Evolutionary conservation across 768 basidiomycete species (phyloP).

Genomic region (Lactifluus piperatus): DNA sequence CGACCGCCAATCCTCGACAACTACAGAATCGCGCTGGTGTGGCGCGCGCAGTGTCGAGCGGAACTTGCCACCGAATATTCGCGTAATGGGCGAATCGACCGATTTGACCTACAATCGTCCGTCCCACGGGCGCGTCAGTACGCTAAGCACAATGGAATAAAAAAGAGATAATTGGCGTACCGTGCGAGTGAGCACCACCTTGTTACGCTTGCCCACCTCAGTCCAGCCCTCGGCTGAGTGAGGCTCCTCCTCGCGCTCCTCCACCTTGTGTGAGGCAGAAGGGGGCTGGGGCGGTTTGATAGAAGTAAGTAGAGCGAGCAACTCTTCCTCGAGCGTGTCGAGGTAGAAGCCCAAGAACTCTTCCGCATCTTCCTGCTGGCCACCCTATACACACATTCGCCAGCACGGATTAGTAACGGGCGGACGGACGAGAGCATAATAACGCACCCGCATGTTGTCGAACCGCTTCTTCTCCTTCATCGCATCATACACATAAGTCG

Average conservation of each 20-base stretch:
- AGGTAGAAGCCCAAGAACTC: conserved; percentile 98
- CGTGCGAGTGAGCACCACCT: conserved; percentile 67
- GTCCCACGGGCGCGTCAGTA: neutral
- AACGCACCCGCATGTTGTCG: conserved; percentile 79
- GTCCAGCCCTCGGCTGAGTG: conserved; percentile 70
- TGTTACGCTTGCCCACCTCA: conserved; percentile 88
- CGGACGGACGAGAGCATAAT: too few species aligned
- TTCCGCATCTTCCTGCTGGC: conserved; percentile 96
- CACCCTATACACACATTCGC: conserved; percentile 41
- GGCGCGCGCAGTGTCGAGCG: conserved; percentile 76
- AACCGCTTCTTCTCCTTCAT: conserved; percentile 92
- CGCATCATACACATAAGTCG: conserved; percentile 82
- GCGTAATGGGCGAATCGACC: conserved; percentile 78
- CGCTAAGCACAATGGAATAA: neutral
- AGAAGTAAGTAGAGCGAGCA: conserved; percentile 56
- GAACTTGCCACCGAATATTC: conserved; percentile 91
- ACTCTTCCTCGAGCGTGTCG: conserved; percentile 89
- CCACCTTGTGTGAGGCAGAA: conserved; percentile 27
- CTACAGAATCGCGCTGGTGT: conserved; percentile 75
- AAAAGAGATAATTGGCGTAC: conserved; percentile 36
- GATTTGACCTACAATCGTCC: conserved; percentile 56
- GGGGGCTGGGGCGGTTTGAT: conserved; percentile 34
- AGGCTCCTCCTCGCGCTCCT: conserved; percentile 37
- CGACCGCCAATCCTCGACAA: conserved; percentile 88
- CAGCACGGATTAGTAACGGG: neutral